phyloP scores from a whole-genome alignment of 257 asterid species.

The Dorcoceras hygrometricum region DNA sequence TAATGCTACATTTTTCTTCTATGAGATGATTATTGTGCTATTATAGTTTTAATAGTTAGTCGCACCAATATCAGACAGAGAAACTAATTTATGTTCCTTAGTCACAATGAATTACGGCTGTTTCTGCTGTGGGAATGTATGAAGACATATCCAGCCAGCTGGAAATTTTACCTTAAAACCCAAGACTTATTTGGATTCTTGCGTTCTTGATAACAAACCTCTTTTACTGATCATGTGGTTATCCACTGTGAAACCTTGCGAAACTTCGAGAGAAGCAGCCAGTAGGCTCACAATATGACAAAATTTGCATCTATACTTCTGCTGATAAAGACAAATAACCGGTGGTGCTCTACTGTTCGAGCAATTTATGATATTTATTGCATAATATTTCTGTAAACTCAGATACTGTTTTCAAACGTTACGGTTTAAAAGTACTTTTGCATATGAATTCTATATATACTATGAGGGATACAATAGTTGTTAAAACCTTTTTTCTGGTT shows the following conservation, averaged over 20 bases:
- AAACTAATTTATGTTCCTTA: neutral
- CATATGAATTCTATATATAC: too few relatives aligned
- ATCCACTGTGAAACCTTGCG: neutral
- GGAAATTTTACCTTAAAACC: neutral
- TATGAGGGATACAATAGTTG: too few relatives aligned
- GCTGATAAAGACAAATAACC: neutral
- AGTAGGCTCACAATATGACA: neutral
- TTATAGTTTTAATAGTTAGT: too few relatives aligned
- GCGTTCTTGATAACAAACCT: neutral
- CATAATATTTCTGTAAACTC: too few relatives aligned
- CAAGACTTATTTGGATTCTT: neutral
- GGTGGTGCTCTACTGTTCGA: too few relatives aligned
- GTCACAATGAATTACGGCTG: constrained; percentile 1
- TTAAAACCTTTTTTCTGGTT: too few relatives aligned
- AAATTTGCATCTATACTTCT: neutral
- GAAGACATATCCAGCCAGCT: constrained; percentile 16
- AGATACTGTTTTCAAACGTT: too few relatives aligned
- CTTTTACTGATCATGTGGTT: neutral
- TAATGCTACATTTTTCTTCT: neutral
- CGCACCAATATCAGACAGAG: neutral
- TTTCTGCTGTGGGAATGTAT: neutral
- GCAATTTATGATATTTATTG: too few relatives aligned
- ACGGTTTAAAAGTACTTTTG: too few relatives aligned
- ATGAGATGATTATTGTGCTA: neutral
- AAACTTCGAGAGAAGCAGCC: neutral